Evolutionary conservation across 768 basidiomycete genomes (phyloP).

Genomic region (Asterophora lycoperdoides): DNA sequence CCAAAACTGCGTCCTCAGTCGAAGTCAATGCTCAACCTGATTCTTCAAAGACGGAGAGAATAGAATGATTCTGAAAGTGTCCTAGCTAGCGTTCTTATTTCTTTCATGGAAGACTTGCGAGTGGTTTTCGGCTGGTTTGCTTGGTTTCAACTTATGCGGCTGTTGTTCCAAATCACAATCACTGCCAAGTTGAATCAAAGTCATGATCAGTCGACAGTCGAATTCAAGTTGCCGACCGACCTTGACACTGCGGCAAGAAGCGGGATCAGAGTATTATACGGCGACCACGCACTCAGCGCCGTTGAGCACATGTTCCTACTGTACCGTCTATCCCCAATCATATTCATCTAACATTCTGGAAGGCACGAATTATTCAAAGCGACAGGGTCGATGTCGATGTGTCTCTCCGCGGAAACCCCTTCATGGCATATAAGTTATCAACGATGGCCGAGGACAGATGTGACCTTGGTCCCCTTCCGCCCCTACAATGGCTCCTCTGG

Average conservation of each 20-base stretch:
- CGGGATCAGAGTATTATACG: not conserved
- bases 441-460: not conserved
- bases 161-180: too few species aligned
- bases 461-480: constrained; percentile 2
- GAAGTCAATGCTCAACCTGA: too few species aligned
- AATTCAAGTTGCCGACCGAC: not conserved
- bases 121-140: not conserved
- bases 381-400: constrained; percentile 12
- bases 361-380: constrained; percentile 4
- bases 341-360: constrained; percentile 2
- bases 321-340: constrained; percentile 7
- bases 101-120: too few species aligned
- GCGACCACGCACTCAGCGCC: not conserved
- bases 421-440: constrained; percentile 10
- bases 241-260: not conserved
- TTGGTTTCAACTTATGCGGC: too few species aligned
- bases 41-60: too few species aligned
- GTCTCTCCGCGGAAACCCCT: constrained; percentile 11
- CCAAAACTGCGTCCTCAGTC: not conserved
- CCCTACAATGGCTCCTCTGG: constrained; percentile 13
- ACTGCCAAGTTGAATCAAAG: too few species aligned
- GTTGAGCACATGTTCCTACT: constrained; percentile 4
- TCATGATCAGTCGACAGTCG: too few species aligned
- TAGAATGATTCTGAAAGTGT: too few species aligned
- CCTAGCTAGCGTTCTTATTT: too few species aligned